Conservation (phyloP, 352 stramenopile genomes). For the Pythium pectinolyticum region DNA sequence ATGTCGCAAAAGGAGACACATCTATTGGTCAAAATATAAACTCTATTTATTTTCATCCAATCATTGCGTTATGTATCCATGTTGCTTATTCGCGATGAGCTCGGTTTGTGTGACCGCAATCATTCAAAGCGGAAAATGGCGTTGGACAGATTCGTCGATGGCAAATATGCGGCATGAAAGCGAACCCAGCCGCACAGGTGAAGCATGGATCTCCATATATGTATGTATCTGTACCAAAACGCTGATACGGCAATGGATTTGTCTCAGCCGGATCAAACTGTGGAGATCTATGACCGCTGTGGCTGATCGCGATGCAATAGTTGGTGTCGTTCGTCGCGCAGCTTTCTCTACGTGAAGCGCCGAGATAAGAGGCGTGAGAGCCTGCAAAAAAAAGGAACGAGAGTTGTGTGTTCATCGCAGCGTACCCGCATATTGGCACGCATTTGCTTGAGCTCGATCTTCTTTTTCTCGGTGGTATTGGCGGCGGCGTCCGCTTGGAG, state of each 20-base stretch:
- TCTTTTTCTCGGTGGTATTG: conserved; percentile 48
- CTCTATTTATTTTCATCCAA: conserved; percentile 12
- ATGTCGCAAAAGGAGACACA: conserved; percentile 4
- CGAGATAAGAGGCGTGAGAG: no score
- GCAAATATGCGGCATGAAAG: neutral
- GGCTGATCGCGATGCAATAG: conserved; percentile 8
- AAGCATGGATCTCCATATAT: no score
- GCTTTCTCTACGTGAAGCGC: conserved; percentile 10
- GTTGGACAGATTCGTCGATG: no score
- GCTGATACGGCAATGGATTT: no score
- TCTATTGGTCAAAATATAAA: conserved; percentile 6
- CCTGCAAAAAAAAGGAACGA: no score
- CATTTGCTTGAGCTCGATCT: conserved; percentile 46
- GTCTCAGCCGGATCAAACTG: no score
- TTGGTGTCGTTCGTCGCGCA: conserved; percentile 19
- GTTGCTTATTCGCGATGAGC: conserved; percentile 19
- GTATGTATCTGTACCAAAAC: no score
- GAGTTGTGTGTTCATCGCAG: no score
- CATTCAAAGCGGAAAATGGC: neutral
- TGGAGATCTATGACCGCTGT: neutral
- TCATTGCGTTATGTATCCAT: conserved; percentile 19
- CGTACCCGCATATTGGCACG: conserved; percentile 44
- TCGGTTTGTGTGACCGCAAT: conserved; percentile 5
- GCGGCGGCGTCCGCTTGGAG: neutral
- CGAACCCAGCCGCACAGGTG: no score